Base-by-base conservation (phyloP, 495 filamentous ascomycete genomes). In the Hypomontagnella monticulosa region DNA sequence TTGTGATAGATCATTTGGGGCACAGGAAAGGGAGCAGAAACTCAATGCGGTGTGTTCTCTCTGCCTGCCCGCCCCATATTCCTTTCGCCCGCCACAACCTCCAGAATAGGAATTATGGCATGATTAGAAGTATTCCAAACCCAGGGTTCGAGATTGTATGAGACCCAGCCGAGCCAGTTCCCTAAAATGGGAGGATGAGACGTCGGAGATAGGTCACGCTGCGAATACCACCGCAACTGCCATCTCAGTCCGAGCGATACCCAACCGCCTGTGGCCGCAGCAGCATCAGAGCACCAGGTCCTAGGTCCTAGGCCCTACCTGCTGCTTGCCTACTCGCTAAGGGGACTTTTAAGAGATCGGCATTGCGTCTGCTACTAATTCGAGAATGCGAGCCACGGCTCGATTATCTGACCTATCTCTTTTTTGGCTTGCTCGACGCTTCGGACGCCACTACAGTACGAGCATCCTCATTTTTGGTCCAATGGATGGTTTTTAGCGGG, bases 391-490 rank as follows among this genome's bases (percentile, higher is more conserved):
- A 59, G 54, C 54, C 65, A 63, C 49, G 55, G 54, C 47, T 56
- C 65, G 41, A 33, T 10, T 12, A 37, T 69, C 36, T 69, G 66
- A 69, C 43, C 49, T 69, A 46, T 69, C 66, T 63, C 52, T 68
- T 68, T 61, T 57, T 47, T 33, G 27, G 15, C 4, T 30, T 48
- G 0, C 42, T 18, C 41, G 14, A 15, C 16, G 41, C 14, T 12
- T 16, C 11, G 23, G 27, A 18, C 20, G 27, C 49, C 14, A 30
- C 18, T 37, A 46, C 54, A 48, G 59, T 34, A 51, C 23, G 59
- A 51, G 54, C 40, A 63, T 60, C 54, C 20, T 63, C 55, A 55
- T 69, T 63, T 63, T 59, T 69, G 54, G 32, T 53, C 65, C 54
- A 68, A 55, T 49, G 41, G 23, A 52, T 52, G 37, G 51, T 51